phyloP scores from a whole-genome alignment of 1,139 yeast genomes.

The Saccharomyces hybrid region DNA sequence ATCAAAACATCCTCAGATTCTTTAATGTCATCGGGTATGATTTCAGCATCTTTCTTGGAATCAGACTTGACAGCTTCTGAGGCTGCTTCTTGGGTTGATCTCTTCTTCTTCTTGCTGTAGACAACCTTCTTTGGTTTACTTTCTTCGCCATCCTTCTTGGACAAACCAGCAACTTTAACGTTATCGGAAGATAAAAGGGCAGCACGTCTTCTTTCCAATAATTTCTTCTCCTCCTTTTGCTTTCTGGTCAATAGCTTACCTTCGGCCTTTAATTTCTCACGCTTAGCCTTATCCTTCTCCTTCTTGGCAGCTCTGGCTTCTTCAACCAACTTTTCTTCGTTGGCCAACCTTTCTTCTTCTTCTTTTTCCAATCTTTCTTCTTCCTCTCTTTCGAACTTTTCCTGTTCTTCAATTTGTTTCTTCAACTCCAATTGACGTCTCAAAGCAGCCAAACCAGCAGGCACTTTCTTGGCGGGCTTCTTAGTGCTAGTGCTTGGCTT shows the following conservation, averaged over 20 bases:
- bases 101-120: constrained; percentile 65
- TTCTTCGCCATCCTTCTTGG: constrained; percentile 32
- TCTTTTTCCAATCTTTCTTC: constrained; percentile 55
- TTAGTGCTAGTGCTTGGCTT: constrained; percentile 42
- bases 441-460: constrained; percentile 75
- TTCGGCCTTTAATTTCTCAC: constrained; percentile 79
- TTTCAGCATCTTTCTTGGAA: constrained; percentile 9
- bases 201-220: constrained; percentile 83
- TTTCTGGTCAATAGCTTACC: constrained; percentile 87
- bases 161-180: constrained; percentile 68
- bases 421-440: constrained; percentile 79
- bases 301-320: constrained; percentile 67
- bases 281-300: constrained; percentile 75
- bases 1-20: constrained; percentile 46
- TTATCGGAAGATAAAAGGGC: constrained; percentile 72
- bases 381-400: constrained; percentile 44
- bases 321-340: constrained; percentile 54
- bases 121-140: constrained; percentile 65
- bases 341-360: constrained; percentile 48
- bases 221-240: constrained; percentile 86
- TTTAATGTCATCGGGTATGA: constrained; percentile 24
- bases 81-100: constrained; percentile 15
- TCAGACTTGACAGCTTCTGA: constrained; percentile 24
- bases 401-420: constrained; percentile 75
- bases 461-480: constrained; percentile 59